Percentiles rank a stretch among this genome's conserved stretches.
Conservation (phyloP, 169 alveolate species). For the Cryptosporidium ubiquitum region DNA sequence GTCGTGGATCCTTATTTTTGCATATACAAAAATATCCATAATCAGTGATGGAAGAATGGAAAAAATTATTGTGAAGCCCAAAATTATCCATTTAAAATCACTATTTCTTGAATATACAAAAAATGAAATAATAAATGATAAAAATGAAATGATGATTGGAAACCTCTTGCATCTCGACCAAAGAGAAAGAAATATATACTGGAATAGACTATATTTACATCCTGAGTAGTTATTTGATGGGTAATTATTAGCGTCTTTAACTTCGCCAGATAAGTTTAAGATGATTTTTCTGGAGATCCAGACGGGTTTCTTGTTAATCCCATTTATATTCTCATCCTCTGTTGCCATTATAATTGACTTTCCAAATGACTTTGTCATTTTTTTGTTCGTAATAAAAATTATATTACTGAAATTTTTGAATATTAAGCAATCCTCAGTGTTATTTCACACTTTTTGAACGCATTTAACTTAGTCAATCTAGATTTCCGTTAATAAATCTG, state of each 20-base stretch:
- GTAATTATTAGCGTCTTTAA: slow-evolving; percentile 21
- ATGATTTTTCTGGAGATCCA: slow-evolving; percentile 68
- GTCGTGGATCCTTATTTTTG: slow-evolving; percentile 12
- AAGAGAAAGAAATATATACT: slow-evolving; percentile 7
- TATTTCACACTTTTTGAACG: background rate
- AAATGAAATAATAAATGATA: slow-evolving; percentile 10
- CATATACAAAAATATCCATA: slow-evolving; percentile 31
- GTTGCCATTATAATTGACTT: background rate
- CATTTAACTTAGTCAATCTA: background rate
- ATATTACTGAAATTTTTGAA: background rate
- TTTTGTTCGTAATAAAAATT: background rate
- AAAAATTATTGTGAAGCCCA: slow-evolving; percentile 23
- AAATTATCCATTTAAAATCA: slow-evolving; percentile 15
- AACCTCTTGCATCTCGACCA: slow-evolving; percentile 21
- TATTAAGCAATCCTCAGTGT: background rate
- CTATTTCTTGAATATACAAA: background rate
- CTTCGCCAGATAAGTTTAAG: slow-evolving; percentile 27
- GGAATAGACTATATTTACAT: slow-evolving; percentile 20
- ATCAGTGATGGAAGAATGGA: slow-evolving; percentile 51
- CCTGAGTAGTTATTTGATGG: slow-evolving; percentile 60
- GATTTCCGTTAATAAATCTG: background rate
- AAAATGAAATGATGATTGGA: slow-evolving; percentile 15
- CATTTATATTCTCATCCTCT: slow-evolving; percentile 53
- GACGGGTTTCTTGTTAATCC: slow-evolving; percentile 44
- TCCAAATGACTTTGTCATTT: slow-evolving; percentile 24